These are phyloP conservation scores for Monoraphidium neglectum DNA, from an alignment of 139 green algal genomes.

Conservation along the genomic window DNA sequence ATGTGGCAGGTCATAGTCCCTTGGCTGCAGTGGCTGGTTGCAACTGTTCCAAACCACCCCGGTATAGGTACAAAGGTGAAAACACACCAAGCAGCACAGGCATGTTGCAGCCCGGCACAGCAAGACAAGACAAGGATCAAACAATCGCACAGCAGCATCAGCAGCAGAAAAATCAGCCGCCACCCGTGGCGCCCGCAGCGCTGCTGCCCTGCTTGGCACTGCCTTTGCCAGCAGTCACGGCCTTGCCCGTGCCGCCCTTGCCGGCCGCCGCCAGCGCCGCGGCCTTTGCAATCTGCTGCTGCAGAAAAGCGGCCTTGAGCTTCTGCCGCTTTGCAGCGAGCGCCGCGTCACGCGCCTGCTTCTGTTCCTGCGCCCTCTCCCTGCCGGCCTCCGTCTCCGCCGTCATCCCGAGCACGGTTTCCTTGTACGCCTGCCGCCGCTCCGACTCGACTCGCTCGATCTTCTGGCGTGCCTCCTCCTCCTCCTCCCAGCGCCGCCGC, in stretches of 20 bases:
- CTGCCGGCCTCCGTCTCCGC: conserved; percentile 40
- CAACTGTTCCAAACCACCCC: too few species aligned
- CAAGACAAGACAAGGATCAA: too few species aligned
- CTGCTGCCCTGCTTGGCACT: not conserved
- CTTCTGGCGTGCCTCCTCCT: conserved; percentile 35
- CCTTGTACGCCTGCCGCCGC: conserved; percentile 7
- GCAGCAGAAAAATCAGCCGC: too few species aligned
- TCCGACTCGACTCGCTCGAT: conserved; percentile 17
- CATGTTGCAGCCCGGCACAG: too few species aligned
- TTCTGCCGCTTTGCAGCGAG: conserved; percentile 45
- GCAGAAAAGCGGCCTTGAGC: conserved; percentile 63
- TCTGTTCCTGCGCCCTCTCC: conserved; percentile 34
- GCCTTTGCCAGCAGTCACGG: not conserved
- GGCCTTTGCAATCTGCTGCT: conserved; percentile 44
- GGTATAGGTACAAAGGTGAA: too few species aligned
- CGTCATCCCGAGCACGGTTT: conserved; percentile 16
- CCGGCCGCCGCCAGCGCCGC: not conserved
- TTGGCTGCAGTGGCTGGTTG: too few species aligned
- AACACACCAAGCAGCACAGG: too few species aligned
- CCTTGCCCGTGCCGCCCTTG: conserved; percentile 10
- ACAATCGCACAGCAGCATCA: too few species aligned
- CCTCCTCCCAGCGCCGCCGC: conserved; percentile 57
- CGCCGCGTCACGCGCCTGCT: conserved; percentile 35
- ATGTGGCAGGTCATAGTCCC: too few species aligned
- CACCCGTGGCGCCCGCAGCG: too few species aligned